phyloP scores from a whole-genome alignment of 768 basidiomycete species.

The Amanita rimosa region DNA sequence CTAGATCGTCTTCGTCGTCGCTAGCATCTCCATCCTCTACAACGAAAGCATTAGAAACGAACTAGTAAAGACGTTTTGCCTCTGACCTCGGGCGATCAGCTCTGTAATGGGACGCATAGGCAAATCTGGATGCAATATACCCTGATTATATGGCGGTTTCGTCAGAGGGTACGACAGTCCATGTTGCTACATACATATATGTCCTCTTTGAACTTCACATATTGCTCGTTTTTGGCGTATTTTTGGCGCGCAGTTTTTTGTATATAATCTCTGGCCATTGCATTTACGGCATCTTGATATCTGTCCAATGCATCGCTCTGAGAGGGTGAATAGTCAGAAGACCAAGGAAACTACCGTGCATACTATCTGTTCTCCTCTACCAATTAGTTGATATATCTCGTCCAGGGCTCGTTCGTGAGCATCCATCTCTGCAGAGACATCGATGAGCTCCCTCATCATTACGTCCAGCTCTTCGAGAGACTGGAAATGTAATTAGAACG shows the following conservation, averaged over 20 bases:
- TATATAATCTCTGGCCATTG: slow-evolving; percentile 33
- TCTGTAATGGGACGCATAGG: slow-evolving; percentile 73
- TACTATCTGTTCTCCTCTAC: slow-evolving; percentile 49
- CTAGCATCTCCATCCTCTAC: slow-evolving; percentile 77
- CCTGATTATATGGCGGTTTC: slow-evolving; percentile 26
- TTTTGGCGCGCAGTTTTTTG: slow-evolving; percentile 67
- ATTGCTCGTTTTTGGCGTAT: slow-evolving; percentile 53
- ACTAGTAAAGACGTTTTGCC: not conserved
- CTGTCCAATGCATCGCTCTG: slow-evolving; percentile 40
- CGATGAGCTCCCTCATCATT: slow-evolving; percentile 59
- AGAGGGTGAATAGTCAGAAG: not conserved
- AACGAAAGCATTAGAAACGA: not conserved
- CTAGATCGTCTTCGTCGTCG: slow-evolving; percentile 74
- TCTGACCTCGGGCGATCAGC: slow-evolving; percentile 55
- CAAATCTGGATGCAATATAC: slow-evolving; percentile 49
- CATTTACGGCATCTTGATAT: slow-evolving; percentile 39
- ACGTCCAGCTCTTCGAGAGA: slow-evolving; percentile 46
- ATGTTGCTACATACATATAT: slow-evolving; percentile 45
- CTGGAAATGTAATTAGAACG: slow-evolving; percentile 21
- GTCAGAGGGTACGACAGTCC: not conserved
- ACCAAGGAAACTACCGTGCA: slow-evolving; percentile 14
- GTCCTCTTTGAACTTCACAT: slow-evolving; percentile 47
- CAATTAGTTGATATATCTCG: slow-evolving; percentile 44
- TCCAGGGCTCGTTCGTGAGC: slow-evolving; percentile 43
- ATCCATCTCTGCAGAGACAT: slow-evolving; percentile 50